Evolutionary conservation across 2,329 filamentous ascomycete genomes (phyloP).

Genomic region (Diaporthe sp.): DNA sequence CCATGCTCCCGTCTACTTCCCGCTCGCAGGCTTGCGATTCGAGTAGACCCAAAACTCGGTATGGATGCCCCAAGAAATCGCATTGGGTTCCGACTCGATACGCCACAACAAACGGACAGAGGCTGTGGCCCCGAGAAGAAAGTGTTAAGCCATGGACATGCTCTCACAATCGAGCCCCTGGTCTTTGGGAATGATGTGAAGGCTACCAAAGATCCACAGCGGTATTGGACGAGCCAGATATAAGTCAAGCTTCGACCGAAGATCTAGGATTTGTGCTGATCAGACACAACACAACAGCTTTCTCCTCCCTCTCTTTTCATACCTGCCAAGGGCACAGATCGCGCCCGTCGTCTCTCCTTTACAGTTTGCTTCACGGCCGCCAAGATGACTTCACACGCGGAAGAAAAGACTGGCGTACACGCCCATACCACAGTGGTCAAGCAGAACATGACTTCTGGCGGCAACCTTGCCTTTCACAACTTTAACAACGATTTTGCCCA

Average conservation of each 20-base stretch:
- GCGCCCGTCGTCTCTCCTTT: not conserved
- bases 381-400: not conserved
- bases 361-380: too few species aligned
- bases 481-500: slow-evolving; percentile 78
- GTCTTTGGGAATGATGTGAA: not conserved
- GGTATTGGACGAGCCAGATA: not conserved
- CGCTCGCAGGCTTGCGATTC: slow-evolving; percentile 5
- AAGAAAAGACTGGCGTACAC: not conserved
- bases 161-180: not conserved
- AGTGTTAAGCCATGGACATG: not conserved
- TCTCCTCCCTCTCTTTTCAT: not conserved
- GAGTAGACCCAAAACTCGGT: slow-evolving; percentile 5
- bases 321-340: not conserved
- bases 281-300: not conserved
- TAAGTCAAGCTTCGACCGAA: slow-evolving; percentile 17
- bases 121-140: not conserved
- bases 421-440: not conserved
- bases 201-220: not conserved
- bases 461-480: slow-evolving; percentile 79
- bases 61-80: not conserved
- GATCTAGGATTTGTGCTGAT: not conserved
- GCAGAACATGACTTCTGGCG: slow-evolving; percentile 64
- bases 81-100: not conserved
- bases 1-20: not conserved
- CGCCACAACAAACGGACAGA: not conserved